phyloP scores from a whole-genome alignment of 306 rosid genomes.

The Rosa rugosa region DNA sequence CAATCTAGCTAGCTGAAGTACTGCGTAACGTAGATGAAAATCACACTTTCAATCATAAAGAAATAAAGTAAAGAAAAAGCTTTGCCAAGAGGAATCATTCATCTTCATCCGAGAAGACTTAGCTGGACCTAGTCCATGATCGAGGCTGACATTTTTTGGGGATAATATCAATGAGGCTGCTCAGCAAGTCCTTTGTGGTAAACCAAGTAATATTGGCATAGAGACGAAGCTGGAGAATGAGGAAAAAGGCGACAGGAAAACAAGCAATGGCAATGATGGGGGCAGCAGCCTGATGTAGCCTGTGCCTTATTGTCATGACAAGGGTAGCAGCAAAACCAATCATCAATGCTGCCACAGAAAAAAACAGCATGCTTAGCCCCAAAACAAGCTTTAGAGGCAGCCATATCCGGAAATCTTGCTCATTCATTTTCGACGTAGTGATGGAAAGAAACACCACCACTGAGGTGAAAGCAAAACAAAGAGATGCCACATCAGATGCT shows the following conservation, averaged over 20 bases:
- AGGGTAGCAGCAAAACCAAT: constrained; percentile 22
- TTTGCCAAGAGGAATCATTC: no score
- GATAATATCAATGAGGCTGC: not conserved
- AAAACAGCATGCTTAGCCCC: constrained; percentile 23
- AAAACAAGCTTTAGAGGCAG: constrained; percentile 21
- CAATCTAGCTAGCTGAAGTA: no score
- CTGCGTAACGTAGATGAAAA: no score
- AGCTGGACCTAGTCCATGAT: constrained; percentile 61
- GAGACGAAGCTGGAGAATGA: constrained; percentile 18
- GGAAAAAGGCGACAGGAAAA: constrained; percentile 18
- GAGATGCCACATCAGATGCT: constrained; percentile 7
- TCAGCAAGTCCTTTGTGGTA: not conserved
- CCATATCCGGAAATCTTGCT: constrained; percentile 15
- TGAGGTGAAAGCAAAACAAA: constrained; percentile 22
- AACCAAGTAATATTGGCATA: constrained; percentile 26
- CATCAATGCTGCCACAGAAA: constrained; percentile 21
- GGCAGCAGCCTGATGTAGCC: constrained; percentile 23
- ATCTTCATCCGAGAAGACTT: not conserved
- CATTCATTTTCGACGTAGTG: constrained; percentile 17
- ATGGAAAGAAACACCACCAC: constrained; percentile 31
- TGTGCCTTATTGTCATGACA: constrained; percentile 6
- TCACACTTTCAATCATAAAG: no score
- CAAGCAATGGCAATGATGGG: constrained; percentile 14
- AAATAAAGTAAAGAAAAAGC: no score
- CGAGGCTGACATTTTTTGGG: not conserved